A percentile compares a stretch with the other conserved stretches of the same genome.
Evolutionary conservation across 371 early-diverging fungal genomes (phyloP).

Genomic region (Dichotomocladium elegans): DNA sequence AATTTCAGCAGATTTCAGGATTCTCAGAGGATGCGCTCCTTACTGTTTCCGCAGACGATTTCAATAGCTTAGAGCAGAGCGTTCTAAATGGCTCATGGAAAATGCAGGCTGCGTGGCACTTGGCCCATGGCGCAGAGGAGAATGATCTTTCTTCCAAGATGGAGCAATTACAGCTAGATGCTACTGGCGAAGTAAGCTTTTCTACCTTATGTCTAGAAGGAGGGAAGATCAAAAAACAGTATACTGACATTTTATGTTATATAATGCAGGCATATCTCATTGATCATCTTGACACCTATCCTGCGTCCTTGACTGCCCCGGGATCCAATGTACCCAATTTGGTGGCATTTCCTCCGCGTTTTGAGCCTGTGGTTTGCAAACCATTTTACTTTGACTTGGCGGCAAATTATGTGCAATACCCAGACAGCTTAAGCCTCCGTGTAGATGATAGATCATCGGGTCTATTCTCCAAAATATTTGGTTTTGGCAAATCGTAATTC

Average conservation of each 20-base stretch:
- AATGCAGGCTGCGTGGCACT: conserved; percentile 56
- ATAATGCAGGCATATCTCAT: conserved; percentile 33
- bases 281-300: conserved; percentile 50
- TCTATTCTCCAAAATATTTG: conserved; percentile 31
- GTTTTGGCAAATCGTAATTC: conserved; percentile 22
- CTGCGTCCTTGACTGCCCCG: conserved; percentile 29
- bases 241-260: background rate
- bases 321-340: conserved; percentile 38
- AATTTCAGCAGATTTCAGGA: conserved; percentile 25
- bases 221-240: conserved; percentile 1
- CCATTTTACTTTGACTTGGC: conserved; percentile 84
- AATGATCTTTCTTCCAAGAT: conserved; percentile 33
- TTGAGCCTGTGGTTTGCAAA: conserved; percentile 69
- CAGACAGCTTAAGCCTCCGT: conserved; percentile 27
- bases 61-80: conserved; percentile 41
- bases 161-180: conserved; percentile 38
- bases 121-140: conserved; percentile 32
- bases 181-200: conserved; percentile 31
- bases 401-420: conserved; percentile 67
- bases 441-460: conserved; percentile 21
- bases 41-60: conserved; percentile 34
- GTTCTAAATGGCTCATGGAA: conserved; percentile 53
- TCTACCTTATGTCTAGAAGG: conserved; percentile 1
- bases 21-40: conserved; percentile 35
- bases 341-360: conserved; percentile 64